Base-by-base conservation (phyloP, 345 rosid genomes). In the Rhizophora mangle region DNA sequence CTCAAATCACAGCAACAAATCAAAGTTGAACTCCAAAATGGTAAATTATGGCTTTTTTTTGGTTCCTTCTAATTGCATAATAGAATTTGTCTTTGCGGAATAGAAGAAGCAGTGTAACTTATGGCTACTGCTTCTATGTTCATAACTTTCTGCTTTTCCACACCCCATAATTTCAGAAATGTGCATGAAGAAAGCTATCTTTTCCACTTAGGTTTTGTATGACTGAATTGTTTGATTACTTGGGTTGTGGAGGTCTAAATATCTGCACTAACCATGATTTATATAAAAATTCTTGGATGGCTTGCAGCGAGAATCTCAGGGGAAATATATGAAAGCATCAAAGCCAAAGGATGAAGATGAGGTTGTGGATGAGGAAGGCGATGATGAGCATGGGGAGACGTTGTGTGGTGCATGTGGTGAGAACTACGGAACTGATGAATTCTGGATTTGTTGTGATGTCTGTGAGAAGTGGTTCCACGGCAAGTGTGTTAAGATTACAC, bases 381-480 rank as follows among this genome's bases (percentile, higher is more conserved):
- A 89, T 3, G 97, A 86, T 1, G 90, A 86, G 80, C 87, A 85
- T 0, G 90, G 90, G 21, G 90, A 89, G 18, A 84, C 97, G 27
- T 62, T 88, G 49, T 89, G 96, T 39, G 94, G 97, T 62, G 96
- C 92, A 16, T 91, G 97, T 51, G 97, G 90, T 53, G 88, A 87
- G 74, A 84, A 89, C 76, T 89, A 91, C 69, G 91, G 76, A 11
- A 32, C 86, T 9, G 93, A 89, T 69, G 96, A 91, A 72, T 91
- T 89, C 76, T 91, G 97, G 95, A 91, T 91, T 63, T 83, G 88
- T 60, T 91, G 97, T 5, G 97, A 91, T 74, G 69, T 81, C 27
- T 91, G 96, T 30, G 97, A 91, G 81, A 84, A 80, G 79, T 91
- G 97, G 97, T 91, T 91, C 76, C 96, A 89, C 46, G 96, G 96